A percentile compares a stretch with the other conserved stretches of the same genome.
phyloP scores from a whole-genome alignment of 129 eudicot species.

The Cynara cardunculus region DNA sequence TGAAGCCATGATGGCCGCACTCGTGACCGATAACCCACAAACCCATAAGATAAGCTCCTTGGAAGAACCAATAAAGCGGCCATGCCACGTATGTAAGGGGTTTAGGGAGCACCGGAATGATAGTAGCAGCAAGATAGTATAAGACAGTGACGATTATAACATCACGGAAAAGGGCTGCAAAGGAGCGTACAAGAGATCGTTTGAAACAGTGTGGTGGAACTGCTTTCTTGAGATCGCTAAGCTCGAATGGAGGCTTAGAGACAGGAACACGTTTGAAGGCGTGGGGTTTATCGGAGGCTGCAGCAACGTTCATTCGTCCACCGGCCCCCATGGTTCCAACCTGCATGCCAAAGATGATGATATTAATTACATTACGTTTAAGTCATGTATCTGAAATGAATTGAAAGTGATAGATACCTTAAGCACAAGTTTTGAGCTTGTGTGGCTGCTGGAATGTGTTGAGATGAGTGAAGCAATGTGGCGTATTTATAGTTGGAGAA shows the following conservation, averaged over 20 bases:
- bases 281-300: not conserved
- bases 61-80: slow-evolving; percentile 28
- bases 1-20: slow-evolving; percentile 34
- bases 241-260: slow-evolving; percentile 26
- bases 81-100: slow-evolving; percentile 20
- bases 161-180: slow-evolving; percentile 27
- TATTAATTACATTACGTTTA: no score
- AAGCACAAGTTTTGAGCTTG: not conserved
- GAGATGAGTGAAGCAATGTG: not conserved
- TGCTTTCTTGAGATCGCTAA: slow-evolving; percentile 34
- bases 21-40: slow-evolving; percentile 40
- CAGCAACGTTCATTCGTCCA: slow-evolving; percentile 26
- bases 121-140: slow-evolving; percentile 19
- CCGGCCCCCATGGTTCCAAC: slow-evolving; percentile 29
- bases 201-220: slow-evolving; percentile 32
- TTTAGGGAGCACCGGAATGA: slow-evolving; percentile 21
- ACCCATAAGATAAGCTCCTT: slow-evolving; percentile 28
- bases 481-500: not conserved
- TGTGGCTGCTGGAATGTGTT: not conserved
- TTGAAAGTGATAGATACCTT: not conserved
- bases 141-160: slow-evolving; percentile 15
- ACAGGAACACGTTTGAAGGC: slow-evolving; percentile 26
- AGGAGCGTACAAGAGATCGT: slow-evolving; percentile 19
- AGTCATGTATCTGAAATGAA: not conserved
- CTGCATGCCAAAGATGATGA: not conserved